phyloP scores from a whole-genome alignment of 192 early-diverging fungal species.

The Chytriomyces confervae region DNA sequence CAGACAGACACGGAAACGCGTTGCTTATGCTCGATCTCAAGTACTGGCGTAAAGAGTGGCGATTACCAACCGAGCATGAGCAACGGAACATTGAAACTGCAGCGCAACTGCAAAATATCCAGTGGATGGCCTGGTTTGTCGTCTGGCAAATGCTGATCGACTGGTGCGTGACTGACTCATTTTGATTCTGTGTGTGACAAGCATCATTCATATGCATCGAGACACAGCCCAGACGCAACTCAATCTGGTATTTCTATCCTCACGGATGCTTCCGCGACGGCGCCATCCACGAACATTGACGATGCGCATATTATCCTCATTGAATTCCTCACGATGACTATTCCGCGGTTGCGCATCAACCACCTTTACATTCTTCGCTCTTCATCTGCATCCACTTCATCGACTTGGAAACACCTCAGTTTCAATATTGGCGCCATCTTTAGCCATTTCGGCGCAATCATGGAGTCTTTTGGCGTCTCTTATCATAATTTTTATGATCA shows the following conservation, averaged over 20 bases:
- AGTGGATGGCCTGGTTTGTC: background rate
- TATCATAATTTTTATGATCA: background rate
- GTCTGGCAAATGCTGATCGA: background rate
- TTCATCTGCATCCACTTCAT: background rate
- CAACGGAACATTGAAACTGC: background rate
- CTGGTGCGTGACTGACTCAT: background rate
- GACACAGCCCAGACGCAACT: background rate
- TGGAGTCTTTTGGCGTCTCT: background rate
- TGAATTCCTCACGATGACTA: slow-evolving; percentile 12
- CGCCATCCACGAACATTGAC: background rate
- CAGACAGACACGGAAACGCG: slow-evolving; percentile 1
- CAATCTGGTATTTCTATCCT: slow-evolving; percentile 6
- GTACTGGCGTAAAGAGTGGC: background rate
- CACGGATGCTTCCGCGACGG: background rate
- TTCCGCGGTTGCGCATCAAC: background rate
- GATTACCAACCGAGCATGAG: background rate
- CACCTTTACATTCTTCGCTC: background rate
- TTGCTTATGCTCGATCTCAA: background rate
- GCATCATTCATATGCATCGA: too few relatives aligned
- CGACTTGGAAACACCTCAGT: background rate
- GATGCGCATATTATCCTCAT: slow-evolving; percentile 8
- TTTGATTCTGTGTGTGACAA: too few relatives aligned
- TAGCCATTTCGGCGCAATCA: slow-evolving; percentile 13
- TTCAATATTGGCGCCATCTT: background rate
- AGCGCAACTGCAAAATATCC: background rate